These are phyloP conservation scores for Euphrasia confusa DNA, from an alignment of 257 asterid genomes.

Conservation along the genomic window DNA sequence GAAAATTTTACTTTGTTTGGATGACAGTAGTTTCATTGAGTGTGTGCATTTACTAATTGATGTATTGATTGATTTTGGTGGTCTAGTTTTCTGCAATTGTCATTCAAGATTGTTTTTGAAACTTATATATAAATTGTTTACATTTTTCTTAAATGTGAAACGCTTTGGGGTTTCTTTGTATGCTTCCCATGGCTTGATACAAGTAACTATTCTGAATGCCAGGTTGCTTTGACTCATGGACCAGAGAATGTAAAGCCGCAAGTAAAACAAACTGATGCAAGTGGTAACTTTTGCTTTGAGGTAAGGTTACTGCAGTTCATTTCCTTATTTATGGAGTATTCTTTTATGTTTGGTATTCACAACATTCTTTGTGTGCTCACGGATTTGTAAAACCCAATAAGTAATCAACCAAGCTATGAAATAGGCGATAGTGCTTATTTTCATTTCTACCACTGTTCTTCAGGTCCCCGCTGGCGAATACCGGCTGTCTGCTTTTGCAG, in stretches of 20 bases:
- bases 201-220: slow-evolving; percentile 25
- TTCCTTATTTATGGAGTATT: slow-evolving; percentile 18
- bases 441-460: slow-evolving; percentile 22
- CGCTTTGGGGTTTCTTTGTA: slow-evolving; percentile 3
- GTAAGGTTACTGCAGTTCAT: slow-evolving; percentile 34
- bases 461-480: slow-evolving; percentile 95
- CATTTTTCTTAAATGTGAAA: slow-evolving; percentile 18
- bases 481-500: slow-evolving; percentile 85
- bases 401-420: slow-evolving; percentile 12
- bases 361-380: slow-evolving; percentile 2
- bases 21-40: slow-evolving; percentile 11
- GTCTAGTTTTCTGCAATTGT: slow-evolving; percentile 16
- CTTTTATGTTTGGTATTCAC: slow-evolving; percentile 7
- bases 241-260: slow-evolving; percentile 90
- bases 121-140: slow-evolving; percentile 2
- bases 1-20: not conserved
- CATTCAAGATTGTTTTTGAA: slow-evolving; percentile 10
- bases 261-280: slow-evolving; percentile 61
- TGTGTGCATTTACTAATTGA: slow-evolving; percentile 18
- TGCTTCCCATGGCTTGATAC: slow-evolving; percentile 7
- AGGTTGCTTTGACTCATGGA: slow-evolving; percentile 98
- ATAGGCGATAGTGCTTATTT: slow-evolving; percentile 18
- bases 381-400: slow-evolving; percentile 12
- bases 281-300: slow-evolving; percentile 91
- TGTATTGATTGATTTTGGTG: slow-evolving; percentile 21